phyloP scores from a whole-genome alignment of 1,284 basidiomycete species.

The Cutaneotrichosporon cyanovorans region DNA sequence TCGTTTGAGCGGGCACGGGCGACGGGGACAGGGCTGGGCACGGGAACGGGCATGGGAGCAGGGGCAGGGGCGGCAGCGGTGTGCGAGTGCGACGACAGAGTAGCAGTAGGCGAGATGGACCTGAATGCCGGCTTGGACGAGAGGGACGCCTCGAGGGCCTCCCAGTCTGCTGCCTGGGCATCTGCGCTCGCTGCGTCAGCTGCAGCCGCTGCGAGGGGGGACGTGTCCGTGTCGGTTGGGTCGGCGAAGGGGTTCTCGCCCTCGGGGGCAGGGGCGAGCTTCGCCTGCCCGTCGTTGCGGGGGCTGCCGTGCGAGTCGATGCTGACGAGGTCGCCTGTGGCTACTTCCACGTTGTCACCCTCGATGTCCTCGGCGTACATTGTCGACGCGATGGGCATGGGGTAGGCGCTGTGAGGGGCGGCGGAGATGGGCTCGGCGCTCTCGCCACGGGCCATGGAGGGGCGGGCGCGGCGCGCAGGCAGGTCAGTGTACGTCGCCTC shows the following conservation, averaged over 20 bases:
- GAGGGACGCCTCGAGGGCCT: constrained; percentile 27
- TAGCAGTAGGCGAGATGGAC: constrained; percentile 35
- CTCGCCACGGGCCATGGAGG: constrained; percentile 1
- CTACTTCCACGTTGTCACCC: constrained; percentile 1
- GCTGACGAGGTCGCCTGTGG: constrained; percentile 12
- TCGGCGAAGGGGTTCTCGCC: constrained; percentile 5
- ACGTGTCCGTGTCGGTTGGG: constrained; percentile 5
- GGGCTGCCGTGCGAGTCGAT: constrained; percentile 17
- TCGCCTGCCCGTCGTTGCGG: constrained; percentile 14
- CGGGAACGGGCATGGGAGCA: neutral
- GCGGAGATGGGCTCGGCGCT: constrained; percentile 4
- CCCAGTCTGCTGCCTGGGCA: constrained; percentile 30
- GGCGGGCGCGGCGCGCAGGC: constrained; percentile 5
- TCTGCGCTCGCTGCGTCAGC: constrained; percentile 10
- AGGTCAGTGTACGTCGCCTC: constrained; percentile 18
- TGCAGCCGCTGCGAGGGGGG: constrained; percentile 6
- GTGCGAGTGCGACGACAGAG: constrained; percentile 27
- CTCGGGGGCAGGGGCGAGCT: constrained; percentile 9
- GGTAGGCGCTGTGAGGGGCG: constrained; percentile 4
- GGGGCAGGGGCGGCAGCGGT: neutral
- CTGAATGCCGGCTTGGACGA: constrained; percentile 35
- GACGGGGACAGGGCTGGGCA: too few relatives aligned
- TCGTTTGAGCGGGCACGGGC: too few relatives aligned
- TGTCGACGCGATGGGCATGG: constrained; percentile 22
- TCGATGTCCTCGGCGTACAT: constrained; percentile 9